phyloP scores from a whole-genome alignment of 2,329 filamentous ascomycete genomes.

The Alternaria consortialis region DNA sequence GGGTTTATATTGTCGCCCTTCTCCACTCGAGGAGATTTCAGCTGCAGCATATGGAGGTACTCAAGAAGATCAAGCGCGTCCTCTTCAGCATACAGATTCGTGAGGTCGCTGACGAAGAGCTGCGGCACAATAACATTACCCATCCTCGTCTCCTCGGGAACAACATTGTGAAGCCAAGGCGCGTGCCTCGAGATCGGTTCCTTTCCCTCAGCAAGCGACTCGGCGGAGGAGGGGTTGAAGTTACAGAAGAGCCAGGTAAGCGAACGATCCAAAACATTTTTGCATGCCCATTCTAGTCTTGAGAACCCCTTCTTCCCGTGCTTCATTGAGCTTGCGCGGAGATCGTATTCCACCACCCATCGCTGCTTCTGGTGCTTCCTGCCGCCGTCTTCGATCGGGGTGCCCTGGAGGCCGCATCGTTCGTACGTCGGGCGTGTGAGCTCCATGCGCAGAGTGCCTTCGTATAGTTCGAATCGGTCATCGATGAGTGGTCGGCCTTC shows the following conservation, averaged over 20 bases:
- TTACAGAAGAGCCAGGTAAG: constrained; percentile 83
- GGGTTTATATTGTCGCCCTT: constrained; percentile 69
- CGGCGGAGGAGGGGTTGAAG: constrained; percentile 44
- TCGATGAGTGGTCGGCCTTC: constrained; percentile 75
- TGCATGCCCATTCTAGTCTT: constrained; percentile 77
- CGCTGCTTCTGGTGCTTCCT: constrained; percentile 73
- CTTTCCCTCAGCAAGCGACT: constrained; percentile 35
- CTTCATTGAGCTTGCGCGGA: constrained; percentile 78
- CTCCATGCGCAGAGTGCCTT: constrained; percentile 77
- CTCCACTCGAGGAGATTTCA: constrained; percentile 71
- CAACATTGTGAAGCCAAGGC: constrained; percentile 41
- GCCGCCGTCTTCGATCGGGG: constrained; percentile 66
- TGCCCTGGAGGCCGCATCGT: constrained; percentile 79
- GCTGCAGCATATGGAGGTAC: constrained; percentile 74
- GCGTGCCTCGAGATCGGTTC: constrained; percentile 42
- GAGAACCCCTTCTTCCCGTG: constrained; percentile 86
- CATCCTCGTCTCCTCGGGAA: constrained; percentile 34
- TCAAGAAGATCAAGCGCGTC: constrained; percentile 74
- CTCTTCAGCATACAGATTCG: constrained; percentile 63
- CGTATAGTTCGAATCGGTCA: constrained; percentile 74
- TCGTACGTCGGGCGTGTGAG: constrained; percentile 86
- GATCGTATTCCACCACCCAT: constrained; percentile 82
- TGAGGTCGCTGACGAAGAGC: constrained; percentile 28
- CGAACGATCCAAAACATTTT: constrained; percentile 74
- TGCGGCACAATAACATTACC: constrained; percentile 39